Evolutionary conservation across 2,329 filamentous ascomycete species (phyloP), one percentile per base, ranked within the genome.

Genomic region (Hymenoscyphus fructigenus): DNA sequence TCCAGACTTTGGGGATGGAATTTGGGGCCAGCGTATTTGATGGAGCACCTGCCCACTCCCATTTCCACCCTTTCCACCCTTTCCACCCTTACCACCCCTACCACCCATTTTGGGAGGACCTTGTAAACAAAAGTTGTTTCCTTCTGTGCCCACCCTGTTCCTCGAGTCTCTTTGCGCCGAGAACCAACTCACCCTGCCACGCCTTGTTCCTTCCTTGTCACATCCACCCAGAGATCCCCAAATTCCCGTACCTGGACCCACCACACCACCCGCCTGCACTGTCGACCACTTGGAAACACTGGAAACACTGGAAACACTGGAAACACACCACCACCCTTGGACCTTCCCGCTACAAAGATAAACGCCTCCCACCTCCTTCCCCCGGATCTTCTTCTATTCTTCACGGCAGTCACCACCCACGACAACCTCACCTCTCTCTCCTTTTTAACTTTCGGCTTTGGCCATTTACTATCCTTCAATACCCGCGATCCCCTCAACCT

Each of bases 341-440:
- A 28, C 36, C 58, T 32, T 23, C 34, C 60, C 56, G 36, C 44
- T 34, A 61, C 26, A 44, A 26, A 29, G 9, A 23, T n/a, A 32
- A 29, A 38, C 38, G 38, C 14, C 23, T 38, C 34, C 34, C 34
- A 38, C 34, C 34, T 38, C 60, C 53, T 56, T 62, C 60, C 60
- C 50, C 60, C 53, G 20, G 23, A 62, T 38, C 20, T 47, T 50
- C 23, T 4, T 28, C n/a, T 26, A 15, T 44, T 36, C 26, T 20
- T 44, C 56, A 44, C 34, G 32, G 23, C 55, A 20, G 55, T 57
- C 55, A 57, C 29, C 55, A 32, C n/a, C 20, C 14, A 50, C 29
- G 26, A 56, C 53, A 57, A 29, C 28, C 29, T 32, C 55, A 17
- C 15, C 9, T 7, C 12, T 17, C 12, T 12, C 20, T 23, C 7